Conservation (phyloP, 2,329 filamentous ascomycete species). For the Cercospora sp. region DNA sequence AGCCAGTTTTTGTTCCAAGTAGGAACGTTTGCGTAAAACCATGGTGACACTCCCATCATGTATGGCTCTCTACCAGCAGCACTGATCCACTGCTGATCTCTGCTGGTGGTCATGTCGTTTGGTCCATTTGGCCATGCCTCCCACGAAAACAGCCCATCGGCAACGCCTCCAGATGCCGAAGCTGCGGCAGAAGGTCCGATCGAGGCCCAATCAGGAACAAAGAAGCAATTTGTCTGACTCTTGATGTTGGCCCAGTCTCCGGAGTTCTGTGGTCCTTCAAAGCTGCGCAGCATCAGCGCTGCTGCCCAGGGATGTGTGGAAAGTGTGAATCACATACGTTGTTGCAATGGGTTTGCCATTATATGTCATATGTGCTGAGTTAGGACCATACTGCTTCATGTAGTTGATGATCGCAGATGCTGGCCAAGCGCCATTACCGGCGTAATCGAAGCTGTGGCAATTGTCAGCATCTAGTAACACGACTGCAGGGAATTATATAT, state of each 20-base stretch:
- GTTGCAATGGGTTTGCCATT: conserved; percentile 56
- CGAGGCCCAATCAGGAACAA: conserved; percentile 52
- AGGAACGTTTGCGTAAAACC: conserved; percentile 60
- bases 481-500: too few relatives aligned
- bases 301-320: neutral
- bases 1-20: conserved; percentile 63
- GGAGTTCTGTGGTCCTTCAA: conserved; percentile 48
- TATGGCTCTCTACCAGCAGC: conserved; percentile 49
- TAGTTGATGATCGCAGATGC: conserved; percentile 46
- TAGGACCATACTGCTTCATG: conserved; percentile 49
- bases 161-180: conserved; percentile 17
- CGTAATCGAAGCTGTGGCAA: conserved; percentile 52
- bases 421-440: conserved; percentile 45
- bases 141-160: conserved; percentile 55
- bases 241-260: conserved; percentile 51
- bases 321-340: conserved; percentile 36
- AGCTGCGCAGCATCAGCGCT: conserved; percentile 32
- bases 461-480: neutral
- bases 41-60: conserved; percentile 51
- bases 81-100: conserved; percentile 45
- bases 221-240: conserved; percentile 43
- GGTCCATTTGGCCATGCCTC: conserved; percentile 52
- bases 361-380: conserved; percentile 52
- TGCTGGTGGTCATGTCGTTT: conserved; percentile 53
- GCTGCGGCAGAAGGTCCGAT: conserved; percentile 38